Evolutionary conservation across 768 basidiomycete species (phyloP), one percentile per base, ranked within the genome.

Genomic region (Amylocystis lapponica): DNA sequence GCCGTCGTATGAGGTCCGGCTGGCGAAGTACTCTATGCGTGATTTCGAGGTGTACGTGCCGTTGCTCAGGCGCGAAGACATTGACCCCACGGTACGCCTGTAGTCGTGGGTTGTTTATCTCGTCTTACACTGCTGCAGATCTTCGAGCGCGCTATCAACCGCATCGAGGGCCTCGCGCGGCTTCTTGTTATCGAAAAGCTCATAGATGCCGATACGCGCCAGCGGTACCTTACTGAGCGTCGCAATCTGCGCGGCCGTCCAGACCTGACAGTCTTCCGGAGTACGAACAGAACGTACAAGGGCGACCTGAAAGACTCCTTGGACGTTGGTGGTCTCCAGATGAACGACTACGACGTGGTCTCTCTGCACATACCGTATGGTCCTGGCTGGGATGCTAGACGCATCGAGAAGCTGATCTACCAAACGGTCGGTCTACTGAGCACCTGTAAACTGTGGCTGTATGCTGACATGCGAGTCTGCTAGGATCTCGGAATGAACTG

Each of bases 171-270:
- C 13, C 68, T 82, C 6, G 80, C 77, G 12, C 72, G 80, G 3
- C 71, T 82, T 4, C 66, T 83, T 12, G 79, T 80, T 0, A 61
- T 83, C 8, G 80, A 82, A 52, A 78, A 74, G 48, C 66, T 81
- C n/a, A 61, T 62, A 5, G 63, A 69, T 42, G 60, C 70, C 1
- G 59, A 69, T 19, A 57, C 64, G 38, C 72, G 79, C 27, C 62
- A 65, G 29, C 49, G 58, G 4, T 82, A 76, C 61, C 55, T 79
- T 13, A 57, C 66, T 16, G 64, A 62, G 5, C 68, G 79, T 6
- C 69, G 78, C 16, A 52, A 49, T 9, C 64, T 82, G 4, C 72
- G 79, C 17, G 74, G 74, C 8, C 67, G 78, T 2, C 75, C 76
- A 2, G 57, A 61, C 13, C 47, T 54, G 12, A 55, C 49, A 14